Percentiles rank a stretch among this genome's conserved stretches.
These are phyloP conservation scores for Torulaspora delbrueckii DNA, from an alignment of 805 yeast species.

Conservation along the genomic window DNA sequence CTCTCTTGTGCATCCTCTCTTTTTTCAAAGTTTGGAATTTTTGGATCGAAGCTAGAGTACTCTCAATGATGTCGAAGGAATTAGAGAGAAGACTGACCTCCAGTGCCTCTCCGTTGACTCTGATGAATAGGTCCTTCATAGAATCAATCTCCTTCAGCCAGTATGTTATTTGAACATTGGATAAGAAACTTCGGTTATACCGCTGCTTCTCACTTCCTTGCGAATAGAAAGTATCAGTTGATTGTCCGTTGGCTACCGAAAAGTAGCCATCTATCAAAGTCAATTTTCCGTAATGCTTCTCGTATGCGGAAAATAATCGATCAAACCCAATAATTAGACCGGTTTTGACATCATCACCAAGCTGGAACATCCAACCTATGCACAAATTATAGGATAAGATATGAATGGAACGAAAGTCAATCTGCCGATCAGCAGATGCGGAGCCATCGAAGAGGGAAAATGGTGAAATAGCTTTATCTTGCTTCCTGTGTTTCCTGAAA, in stretches of 20 bases:
- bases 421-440: constrained; percentile 11
- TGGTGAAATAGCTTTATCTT: constrained; percentile 2
- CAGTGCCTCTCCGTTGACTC: constrained; percentile 61
- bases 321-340: constrained; percentile 82
- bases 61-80: constrained; percentile 51
- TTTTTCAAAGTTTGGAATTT: constrained; percentile 38
- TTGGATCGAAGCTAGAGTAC: constrained; percentile 44
- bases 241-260: constrained; percentile 62
- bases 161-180: constrained; percentile 53
- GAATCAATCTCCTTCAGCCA: constrained; percentile 25
- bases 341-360: constrained; percentile 40
- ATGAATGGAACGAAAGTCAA: constrained; percentile 48
- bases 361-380: constrained; percentile 73
- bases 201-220: constrained; percentile 42
- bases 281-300: constrained; percentile 58
- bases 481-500: constrained; percentile 19
- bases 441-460: background rate
- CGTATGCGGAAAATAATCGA: constrained; percentile 60
- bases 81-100: constrained; percentile 61
- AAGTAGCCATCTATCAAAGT: constrained; percentile 64
- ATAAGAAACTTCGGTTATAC: constrained; percentile 61
- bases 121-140: constrained; percentile 46
- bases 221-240: constrained; percentile 47
- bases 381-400: constrained; percentile 62
- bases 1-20: constrained; percentile 10